phyloP scores from a whole-genome alignment of 208 protist species.

The Acanthamoeba castellanii region DNA sequence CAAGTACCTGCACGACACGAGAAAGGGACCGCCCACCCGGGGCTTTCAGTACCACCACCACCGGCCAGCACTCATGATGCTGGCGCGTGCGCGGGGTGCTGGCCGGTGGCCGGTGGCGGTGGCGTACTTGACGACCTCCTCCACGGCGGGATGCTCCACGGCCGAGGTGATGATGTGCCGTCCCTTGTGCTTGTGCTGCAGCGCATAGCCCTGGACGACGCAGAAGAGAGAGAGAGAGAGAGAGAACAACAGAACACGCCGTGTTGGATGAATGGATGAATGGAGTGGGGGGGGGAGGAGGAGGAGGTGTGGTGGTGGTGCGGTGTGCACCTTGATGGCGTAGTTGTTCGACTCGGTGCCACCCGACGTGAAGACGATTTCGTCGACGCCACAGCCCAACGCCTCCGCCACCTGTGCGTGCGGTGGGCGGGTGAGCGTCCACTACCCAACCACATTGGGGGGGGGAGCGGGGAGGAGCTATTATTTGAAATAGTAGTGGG shows the following conservation, averaged over 20 bases:
- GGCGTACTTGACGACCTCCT: slow-evolving; percentile 88
- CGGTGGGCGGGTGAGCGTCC: no score
- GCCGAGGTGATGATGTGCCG: slow-evolving; percentile 90
- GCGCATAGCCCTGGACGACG: background rate
- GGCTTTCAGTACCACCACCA: no score
- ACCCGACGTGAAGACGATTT: slow-evolving; percentile 95
- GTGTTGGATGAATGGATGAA: no score
- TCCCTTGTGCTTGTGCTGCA: slow-evolving; percentile 12
- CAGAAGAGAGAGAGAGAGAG: no score
- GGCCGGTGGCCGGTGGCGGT: background rate
- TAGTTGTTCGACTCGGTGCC: slow-evolving; percentile 96
- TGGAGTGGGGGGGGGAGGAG: no score
- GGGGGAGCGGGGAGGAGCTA: no score
- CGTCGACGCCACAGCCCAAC: slow-evolving; percentile 79
- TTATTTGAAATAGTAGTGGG: no score
- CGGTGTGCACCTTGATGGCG: slow-evolving; percentile 88
- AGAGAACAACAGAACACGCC: no score
- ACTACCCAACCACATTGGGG: no score
- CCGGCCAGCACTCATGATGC: no score
- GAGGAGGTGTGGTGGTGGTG: background rate
- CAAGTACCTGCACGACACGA: slow-evolving; percentile 80
- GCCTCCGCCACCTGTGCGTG: slow-evolving; percentile 39
- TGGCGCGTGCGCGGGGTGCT: background rate
- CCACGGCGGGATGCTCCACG: slow-evolving; percentile 93
- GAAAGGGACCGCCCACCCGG: no score